These are phyloP conservation scores for Geopyxis carbonaria DNA, from an alignment of 495 filamentous ascomycete species.

Conservation along the genomic window DNA sequence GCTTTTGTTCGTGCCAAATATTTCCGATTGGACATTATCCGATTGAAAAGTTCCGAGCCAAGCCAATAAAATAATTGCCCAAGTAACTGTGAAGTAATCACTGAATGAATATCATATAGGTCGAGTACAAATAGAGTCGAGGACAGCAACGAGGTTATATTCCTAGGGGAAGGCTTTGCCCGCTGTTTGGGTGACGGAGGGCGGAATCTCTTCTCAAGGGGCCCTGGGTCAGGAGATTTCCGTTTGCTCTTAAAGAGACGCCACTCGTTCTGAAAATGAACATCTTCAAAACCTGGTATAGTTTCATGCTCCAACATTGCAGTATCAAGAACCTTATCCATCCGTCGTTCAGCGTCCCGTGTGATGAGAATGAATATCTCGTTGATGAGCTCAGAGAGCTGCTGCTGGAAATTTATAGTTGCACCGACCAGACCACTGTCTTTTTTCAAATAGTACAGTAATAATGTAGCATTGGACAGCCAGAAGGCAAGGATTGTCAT, in stretches of 20 bases:
- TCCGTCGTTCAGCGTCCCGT: conserved; percentile 85
- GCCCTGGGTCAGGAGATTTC: conserved; percentile 64
- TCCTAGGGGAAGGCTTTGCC: conserved; percentile 79
- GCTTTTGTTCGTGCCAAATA: conserved; percentile 95
- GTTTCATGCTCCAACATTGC: conserved; percentile 97
- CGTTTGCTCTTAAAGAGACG: conserved; percentile 82
- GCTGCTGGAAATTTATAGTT: conserved; percentile 77
- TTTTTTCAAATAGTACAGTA: conserved; percentile 94
- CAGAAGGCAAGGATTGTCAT: conserved; percentile 99
- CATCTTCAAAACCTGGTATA: conserved; percentile 90
- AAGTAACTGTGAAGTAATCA: conserved; percentile 82
- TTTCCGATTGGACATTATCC: conserved; percentile 85
- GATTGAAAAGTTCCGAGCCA: conserved; percentile 91
- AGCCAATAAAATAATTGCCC: conserved; percentile 95
- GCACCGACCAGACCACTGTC: conserved; percentile 65
- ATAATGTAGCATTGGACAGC: conserved; percentile 90
- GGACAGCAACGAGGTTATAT: conserved; percentile 90
- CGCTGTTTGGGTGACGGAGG: conserved; percentile 89
- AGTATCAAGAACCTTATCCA: conserved; percentile 85
- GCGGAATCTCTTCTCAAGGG: conserved; percentile 77
- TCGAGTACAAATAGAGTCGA: conserved; percentile 96
- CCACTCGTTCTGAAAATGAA: conserved; percentile 96
- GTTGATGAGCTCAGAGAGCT: conserved; percentile 87
- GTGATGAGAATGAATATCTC: conserved; percentile 99
- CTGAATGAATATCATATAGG: conserved; percentile 94